A percentile compares a stretch with the other conserved stretches of the same genome.
These are phyloP conservation scores for Triticum turgidum DNA, from an alignment of 176 grass and related monocot species.

Conservation along the genomic window DNA sequence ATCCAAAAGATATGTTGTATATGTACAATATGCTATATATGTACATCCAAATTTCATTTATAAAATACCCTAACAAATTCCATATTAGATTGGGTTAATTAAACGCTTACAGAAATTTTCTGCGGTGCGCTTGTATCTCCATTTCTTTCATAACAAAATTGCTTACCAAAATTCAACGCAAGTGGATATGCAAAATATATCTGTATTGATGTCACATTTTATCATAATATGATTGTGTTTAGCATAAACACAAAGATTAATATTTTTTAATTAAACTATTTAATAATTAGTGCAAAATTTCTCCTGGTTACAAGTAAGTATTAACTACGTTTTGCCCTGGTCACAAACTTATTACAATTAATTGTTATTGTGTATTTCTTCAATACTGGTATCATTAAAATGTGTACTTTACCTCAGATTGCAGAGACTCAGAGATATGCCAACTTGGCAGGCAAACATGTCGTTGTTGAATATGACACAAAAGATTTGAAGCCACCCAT, in stretches of 20 bases:
- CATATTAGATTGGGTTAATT: background rate
- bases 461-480: conserved; percentile 49
- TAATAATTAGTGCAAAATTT: background rate
- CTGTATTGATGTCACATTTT: background rate
- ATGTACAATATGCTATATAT: background rate
- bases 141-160: background rate
- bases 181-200: background rate
- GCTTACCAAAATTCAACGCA: background rate
- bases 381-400: background rate
- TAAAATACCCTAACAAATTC: background rate
- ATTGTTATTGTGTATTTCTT: background rate
- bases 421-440: conserved; percentile 80
- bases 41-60: background rate
- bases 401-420: conserved; percentile 40
- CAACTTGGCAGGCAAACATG: conserved; percentile 69
- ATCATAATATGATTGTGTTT: background rate
- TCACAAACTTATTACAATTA: background rate
- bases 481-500: conserved; percentile 59
- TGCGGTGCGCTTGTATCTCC: background rate
- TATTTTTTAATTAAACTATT: background rate
- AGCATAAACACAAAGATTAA: background rate
- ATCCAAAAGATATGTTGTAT: background rate
- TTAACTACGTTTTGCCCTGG: background rate
- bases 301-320: too few species aligned
- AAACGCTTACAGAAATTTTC: background rate